These are phyloP conservation scores for Globisporangium paroecandrum DNA, from an alignment of 352 stramenopile species.

Conservation along the genomic window DNA sequence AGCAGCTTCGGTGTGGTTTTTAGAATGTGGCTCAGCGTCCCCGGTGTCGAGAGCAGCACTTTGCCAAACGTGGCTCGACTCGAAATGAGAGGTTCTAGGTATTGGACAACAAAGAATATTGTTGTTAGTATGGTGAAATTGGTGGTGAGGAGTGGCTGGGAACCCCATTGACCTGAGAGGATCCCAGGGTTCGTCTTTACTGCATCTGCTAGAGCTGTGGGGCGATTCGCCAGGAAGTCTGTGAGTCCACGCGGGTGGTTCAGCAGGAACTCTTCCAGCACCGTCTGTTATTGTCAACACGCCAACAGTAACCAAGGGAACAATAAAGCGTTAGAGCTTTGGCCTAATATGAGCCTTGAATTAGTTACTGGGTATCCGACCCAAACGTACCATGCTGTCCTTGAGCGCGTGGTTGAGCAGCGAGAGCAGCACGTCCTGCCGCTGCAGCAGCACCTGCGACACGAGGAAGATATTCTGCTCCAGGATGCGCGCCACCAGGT, in stretches of 20 bases:
- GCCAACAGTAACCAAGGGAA: neutral
- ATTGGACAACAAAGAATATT: neutral
- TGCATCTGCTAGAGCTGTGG: conserved; percentile 36
- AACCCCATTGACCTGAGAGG: conserved; percentile 34
- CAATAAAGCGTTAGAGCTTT: neutral
- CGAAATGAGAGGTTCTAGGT: conserved; percentile 37
- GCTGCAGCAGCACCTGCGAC: conserved; percentile 52
- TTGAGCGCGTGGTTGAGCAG: conserved; percentile 60
- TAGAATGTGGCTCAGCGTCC: conserved; percentile 44
- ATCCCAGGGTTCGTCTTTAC: conserved; percentile 57
- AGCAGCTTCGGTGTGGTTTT: conserved; percentile 50
- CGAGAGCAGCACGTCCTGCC: conserved; percentile 46
- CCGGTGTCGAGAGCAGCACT: conserved; percentile 39
- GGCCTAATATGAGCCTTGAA: no score
- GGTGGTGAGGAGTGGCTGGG: neutral
- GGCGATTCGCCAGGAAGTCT: conserved; percentile 58
- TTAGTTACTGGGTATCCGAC: neutral
- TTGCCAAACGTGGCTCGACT: conserved; percentile 38
- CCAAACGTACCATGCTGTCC: conserved; percentile 45
- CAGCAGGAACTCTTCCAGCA: conserved; percentile 67
- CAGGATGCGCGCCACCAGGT: conserved; percentile 57
- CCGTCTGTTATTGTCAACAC: conserved; percentile 24
- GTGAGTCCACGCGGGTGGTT: conserved; percentile 56
- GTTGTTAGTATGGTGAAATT: neutral
- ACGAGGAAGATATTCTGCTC: conserved; percentile 74